Evolutionary conservation across 2,329 filamentous ascomycete species (phyloP), one percentile per base, ranked within the genome.

Genomic region (Trematosphaeria pertusa): DNA sequence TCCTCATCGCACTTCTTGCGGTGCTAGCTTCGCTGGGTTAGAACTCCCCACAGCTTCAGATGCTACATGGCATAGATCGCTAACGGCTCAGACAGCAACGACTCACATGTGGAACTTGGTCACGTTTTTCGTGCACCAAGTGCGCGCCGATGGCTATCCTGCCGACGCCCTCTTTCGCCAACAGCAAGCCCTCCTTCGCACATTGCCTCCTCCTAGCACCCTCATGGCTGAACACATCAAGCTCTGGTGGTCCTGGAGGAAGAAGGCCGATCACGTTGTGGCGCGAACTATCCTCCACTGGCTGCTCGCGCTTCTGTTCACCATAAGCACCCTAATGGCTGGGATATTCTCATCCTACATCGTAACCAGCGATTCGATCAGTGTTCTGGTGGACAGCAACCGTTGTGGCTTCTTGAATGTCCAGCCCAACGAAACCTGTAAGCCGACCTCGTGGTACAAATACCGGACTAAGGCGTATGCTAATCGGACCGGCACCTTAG

Each of bases 1-100:
- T 54, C 7, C 14, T 54, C 20, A 26, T 54, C 20, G 46, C 50
- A 6, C 11, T 54, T 6, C 34, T 54, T 5, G 50, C 50, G 4
- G 32, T 54, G 2, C 15, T 47, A 10, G 22, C 46, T 4, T 17
- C 46, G 6, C 17, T 54, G 2, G 50, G 39, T 1, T n/a, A n/a
- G n/a, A n/a, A n/a, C n/a, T n/a, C n/a, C n/a, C n/a, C n/a, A n/a
- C n/a, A n/a, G n/a, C n/a, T n/a, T n/a, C n/a, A n/a, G n/a, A n/a
- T n/a, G n/a, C n/a, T n/a, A n/a, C n/a, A n/a, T n/a, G n/a, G n/a
- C n/a, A n/a, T n/a, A n/a, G n/a, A n/a, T n/a, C n/a, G n/a, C n/a
- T n/a, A n/a, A n/a, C n/a, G n/a, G n/a, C n/a, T n/a, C n/a, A n/a
- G n/a, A n/a, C n/a, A n/a, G n/a, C n/a, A n/a, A 46, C 26, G 9